Percentiles rank a stretch among this genome's conserved stretches.
These are phyloP conservation scores for Solanum tacnaense DNA, from an alignment of 257 asterid species.

Conservation along the genomic window DNA sequence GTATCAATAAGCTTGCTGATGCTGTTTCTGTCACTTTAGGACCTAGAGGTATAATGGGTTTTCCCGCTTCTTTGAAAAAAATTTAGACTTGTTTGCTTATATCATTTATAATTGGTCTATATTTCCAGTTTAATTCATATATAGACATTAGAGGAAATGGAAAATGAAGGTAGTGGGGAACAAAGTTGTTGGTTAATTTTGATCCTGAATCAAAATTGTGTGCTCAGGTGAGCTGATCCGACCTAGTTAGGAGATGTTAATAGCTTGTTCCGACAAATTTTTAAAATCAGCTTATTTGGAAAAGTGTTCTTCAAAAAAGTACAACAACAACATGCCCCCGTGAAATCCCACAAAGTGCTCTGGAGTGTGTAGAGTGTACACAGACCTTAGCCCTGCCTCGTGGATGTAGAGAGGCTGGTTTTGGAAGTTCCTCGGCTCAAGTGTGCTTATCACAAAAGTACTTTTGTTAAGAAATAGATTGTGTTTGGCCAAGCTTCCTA, in stretches of 20 bases:
- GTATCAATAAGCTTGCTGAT: constrained; percentile 91
- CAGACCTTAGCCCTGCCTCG: too few species aligned
- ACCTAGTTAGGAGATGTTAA: not conserved
- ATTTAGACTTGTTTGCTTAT: not conserved
- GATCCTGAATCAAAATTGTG: not conserved
- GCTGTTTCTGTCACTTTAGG: constrained; percentile 93
- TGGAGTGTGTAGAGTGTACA: too few species aligned
- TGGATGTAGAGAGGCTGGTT: too few species aligned
- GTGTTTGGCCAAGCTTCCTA: not conserved
- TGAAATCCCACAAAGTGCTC: too few species aligned
- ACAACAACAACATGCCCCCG: too few species aligned
- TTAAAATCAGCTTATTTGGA: not conserved
- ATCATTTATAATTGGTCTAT: not conserved
- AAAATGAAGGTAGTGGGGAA: not conserved
- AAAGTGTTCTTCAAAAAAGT: not conserved
- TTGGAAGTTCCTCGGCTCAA: too few species aligned
- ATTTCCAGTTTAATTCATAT: not conserved
- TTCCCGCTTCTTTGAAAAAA: not conserved
- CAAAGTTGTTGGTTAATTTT: not conserved
- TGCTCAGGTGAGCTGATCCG: not conserved
- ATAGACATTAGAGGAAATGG: not conserved
- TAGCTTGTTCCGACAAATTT: not conserved
- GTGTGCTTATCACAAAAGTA: not conserved
- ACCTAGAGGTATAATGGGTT: constrained; percentile 52
- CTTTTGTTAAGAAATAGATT: too few species aligned